A percentile compares a stretch with the other conserved stretches of the same genome.
Evolutionary conservation across 164 flowering plant species (phyloP).

Genomic region (Kingdonia uniflora): DNA sequence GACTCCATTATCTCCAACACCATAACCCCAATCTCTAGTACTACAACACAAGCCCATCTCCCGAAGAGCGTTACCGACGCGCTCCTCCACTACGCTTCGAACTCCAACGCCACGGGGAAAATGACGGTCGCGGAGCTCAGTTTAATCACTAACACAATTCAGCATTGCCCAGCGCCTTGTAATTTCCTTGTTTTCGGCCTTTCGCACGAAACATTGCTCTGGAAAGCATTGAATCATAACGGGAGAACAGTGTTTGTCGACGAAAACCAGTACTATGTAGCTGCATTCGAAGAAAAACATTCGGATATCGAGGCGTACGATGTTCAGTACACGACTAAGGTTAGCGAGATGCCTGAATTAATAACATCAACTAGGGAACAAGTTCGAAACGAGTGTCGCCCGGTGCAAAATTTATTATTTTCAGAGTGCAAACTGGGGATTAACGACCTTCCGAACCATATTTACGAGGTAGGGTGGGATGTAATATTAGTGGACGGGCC

Average conservation of each 20-base stretch:
- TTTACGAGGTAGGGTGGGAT: slow-evolving; percentile 87
- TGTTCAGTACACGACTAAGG: slow-evolving; percentile 71
- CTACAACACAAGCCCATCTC: slow-evolving; percentile 6
- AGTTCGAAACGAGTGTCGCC: slow-evolving; percentile 56
- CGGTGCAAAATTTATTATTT: slow-evolving; percentile 80
- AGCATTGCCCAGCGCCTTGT: slow-evolving; percentile 33
- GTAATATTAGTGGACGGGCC: slow-evolving; percentile 89
- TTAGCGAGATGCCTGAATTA: slow-evolving; percentile 41
- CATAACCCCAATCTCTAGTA: slow-evolving; percentile 8
- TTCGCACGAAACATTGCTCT: slow-evolving; percentile 75
- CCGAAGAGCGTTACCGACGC: slow-evolving; percentile 31
- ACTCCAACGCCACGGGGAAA: slow-evolving; percentile 33
- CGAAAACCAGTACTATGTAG: slow-evolving; percentile 50
- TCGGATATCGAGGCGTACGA: slow-evolving; percentile 77
- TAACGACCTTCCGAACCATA: slow-evolving; percentile 81
- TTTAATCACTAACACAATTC: slow-evolving; percentile 38
- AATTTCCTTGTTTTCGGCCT: slow-evolving; percentile 83
- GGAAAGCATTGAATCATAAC: slow-evolving; percentile 56
- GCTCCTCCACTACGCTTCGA: slow-evolving; percentile 58
- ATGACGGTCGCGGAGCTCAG: slow-evolving; percentile 53
- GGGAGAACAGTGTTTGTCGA: slow-evolving; percentile 79
- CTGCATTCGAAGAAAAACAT: slow-evolving; percentile 38
- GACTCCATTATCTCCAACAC: slow-evolving; percentile 4
- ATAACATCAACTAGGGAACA: slow-evolving; percentile 44
- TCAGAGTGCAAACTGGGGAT: slow-evolving; percentile 78